phyloP scores from a whole-genome alignment of 495 filamentous ascomycete genomes.

The Hyaloscypha finlandica region DNA sequence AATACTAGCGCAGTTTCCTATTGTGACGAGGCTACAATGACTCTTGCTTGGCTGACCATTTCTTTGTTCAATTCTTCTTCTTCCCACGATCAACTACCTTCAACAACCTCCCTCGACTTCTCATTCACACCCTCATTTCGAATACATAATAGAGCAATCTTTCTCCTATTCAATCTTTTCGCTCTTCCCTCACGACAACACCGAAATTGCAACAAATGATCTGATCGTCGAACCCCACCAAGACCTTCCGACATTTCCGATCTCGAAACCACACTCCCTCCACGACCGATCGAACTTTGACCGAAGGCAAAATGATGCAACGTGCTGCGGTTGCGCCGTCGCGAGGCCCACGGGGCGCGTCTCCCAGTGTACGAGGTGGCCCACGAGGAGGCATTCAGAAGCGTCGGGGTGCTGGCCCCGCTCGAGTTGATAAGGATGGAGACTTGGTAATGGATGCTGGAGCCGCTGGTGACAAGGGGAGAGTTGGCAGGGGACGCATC shows the following conservation, averaged over 20 bases:
- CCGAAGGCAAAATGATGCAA: slow-evolving; percentile 17
- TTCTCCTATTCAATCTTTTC: neutral
- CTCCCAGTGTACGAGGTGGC: slow-evolving; percentile 23
- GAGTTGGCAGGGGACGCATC: slow-evolving; percentile 33
- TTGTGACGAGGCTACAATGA: neutral
- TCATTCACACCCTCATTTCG: slow-evolving; percentile 2
- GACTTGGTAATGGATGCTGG: slow-evolving; percentile 76
- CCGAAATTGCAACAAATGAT: slow-evolving; percentile 10
- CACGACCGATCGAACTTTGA: neutral
- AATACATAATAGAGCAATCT: neutral
- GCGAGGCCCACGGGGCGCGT: slow-evolving; percentile 7
- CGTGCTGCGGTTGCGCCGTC: slow-evolving; percentile 11
- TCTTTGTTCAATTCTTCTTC: slow-evolving; percentile 1
- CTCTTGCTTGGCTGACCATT: neutral
- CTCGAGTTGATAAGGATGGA: slow-evolving; percentile 69
- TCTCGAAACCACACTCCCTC: neutral
- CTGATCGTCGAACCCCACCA: slow-evolving; percentile 7
- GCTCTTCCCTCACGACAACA: neutral
- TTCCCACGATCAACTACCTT: neutral
- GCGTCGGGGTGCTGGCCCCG: slow-evolving; percentile 50
- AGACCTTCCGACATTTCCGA: neutral
- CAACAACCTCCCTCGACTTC: neutral
- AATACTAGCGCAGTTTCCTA: neutral
- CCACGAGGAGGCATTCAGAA: slow-evolving; percentile 71
- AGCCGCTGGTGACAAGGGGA: slow-evolving; percentile 40